Base-by-base conservation (phyloP, 2,329 filamentous ascomycete genomes). In the Dothiorella sarmentorum region DNA sequence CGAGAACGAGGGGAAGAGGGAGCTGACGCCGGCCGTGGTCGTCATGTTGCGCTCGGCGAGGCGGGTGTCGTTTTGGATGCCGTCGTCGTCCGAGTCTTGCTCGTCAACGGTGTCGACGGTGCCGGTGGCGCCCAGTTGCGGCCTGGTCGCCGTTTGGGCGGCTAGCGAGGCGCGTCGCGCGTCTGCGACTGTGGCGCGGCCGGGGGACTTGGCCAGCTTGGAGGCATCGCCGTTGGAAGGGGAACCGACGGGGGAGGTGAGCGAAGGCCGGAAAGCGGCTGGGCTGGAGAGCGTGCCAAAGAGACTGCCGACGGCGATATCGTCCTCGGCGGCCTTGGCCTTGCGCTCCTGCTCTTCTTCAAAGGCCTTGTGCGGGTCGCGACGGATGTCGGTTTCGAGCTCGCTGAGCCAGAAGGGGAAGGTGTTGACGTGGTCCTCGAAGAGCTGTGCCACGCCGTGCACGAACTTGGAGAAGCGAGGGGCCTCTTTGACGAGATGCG, bases 381-480 rank as follows among this genome's bases (percentile, higher is more conserved):
- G 91, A 65, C 93, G 87, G 69, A 99, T 99, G 70, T 99, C 94
- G 29, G 85, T 90, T 70, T 97, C 93, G 42, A 97, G 81, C 62
- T 96, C 89, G 67, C 88, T 88, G 31, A 97, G 83, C 94, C 94
- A 99, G 78, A 97, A 97, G 13, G 94, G 94, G 68, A 97, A 86
- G 62, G 85, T 92, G 76, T 97, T 97, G 72, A 99, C 92, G 68
- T 96, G 85, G 73, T 99, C 78, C 68, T 97, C 94, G 65, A 97
- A 97, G 2, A 99, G 81, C 37, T 88, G 87, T 7, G 93, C 92
- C 4, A 95, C 87, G 61, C 94, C 94, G 67, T 99, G 93, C 2
- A 96, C 89, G 66, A 97, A 99, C 73, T 99, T 99, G 67, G 91
- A 97, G 76, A 99, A 99, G 52, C 89, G 85, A 1, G 92, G 90